A percentile compares a stretch with the other conserved stretches of the same genome.
phyloP scores from a whole-genome alignment of 192 early-diverging fungal species.

The Entomortierella lignicola region DNA sequence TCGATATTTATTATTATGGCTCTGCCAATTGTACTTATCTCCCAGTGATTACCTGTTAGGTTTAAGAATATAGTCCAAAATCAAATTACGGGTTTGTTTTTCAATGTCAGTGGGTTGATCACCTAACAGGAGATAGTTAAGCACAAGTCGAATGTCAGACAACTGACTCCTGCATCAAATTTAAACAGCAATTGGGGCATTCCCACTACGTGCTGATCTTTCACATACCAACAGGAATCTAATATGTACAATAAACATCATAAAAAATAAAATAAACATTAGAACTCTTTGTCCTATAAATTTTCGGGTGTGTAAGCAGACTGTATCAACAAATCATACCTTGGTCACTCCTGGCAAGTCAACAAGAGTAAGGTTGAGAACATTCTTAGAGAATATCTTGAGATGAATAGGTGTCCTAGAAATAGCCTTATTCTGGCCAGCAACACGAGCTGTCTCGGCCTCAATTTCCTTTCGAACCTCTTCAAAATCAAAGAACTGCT shows the following conservation, averaged over 20 bases:
- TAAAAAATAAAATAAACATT: neutral
- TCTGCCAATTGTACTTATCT: neutral
- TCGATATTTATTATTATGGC: neutral
- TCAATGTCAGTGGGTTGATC: slow-evolving; percentile 89
- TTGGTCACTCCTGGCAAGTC: slow-evolving; percentile 88
- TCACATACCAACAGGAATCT: slow-evolving; percentile 60
- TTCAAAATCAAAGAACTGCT: slow-evolving; percentile 79
- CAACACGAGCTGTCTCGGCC: slow-evolving; percentile 80
- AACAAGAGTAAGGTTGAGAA: slow-evolving; percentile 84
- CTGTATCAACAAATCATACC: slow-evolving; percentile 39
- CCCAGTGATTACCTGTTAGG: slow-evolving; percentile 71
- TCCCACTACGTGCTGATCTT: neutral
- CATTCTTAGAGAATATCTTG: slow-evolving; percentile 79
- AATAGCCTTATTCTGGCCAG: slow-evolving; percentile 85
- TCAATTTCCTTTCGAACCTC: slow-evolving; percentile 86
- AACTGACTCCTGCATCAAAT: neutral
- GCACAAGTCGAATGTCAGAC: slow-evolving; percentile 1
- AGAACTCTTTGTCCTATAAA: neutral
- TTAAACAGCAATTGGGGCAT: no score
- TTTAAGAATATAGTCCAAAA: slow-evolving; percentile 83
- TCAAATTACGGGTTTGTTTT: slow-evolving; percentile 78
- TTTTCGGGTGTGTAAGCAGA: neutral
- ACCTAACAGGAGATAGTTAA: slow-evolving; percentile 53
- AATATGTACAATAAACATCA: neutral
- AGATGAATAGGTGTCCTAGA: slow-evolving; percentile 81